A percentile compares a stretch with the other conserved stretches of the same genome.
phyloP scores from a whole-genome alignment of 2,329 filamentous ascomycete species.

The Cladophialophora immunda region DNA sequence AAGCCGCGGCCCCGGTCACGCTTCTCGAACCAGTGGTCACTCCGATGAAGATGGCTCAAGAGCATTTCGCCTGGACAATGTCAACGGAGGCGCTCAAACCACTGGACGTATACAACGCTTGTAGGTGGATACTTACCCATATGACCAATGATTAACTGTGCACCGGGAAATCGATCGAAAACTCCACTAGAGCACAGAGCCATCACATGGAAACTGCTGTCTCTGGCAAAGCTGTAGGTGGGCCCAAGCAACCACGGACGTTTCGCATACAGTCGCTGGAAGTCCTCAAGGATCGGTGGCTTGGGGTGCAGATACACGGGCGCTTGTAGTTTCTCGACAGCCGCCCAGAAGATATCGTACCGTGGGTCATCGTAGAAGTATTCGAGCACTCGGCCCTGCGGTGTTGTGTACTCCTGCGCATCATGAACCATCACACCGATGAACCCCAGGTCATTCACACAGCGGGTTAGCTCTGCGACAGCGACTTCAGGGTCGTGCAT shows the following conservation, averaged over 20 bases:
- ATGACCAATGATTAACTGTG: too few species aligned
- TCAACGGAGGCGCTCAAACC: too few species aligned
- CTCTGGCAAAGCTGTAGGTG: slow-evolving; percentile 37
- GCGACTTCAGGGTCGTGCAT: slow-evolving; percentile 52
- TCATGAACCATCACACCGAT: slow-evolving; percentile 30
- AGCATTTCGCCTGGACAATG: too few species aligned
- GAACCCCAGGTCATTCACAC: slow-evolving; percentile 52
- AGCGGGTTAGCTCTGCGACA: slow-evolving; percentile 51
- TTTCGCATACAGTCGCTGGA: slow-evolving; percentile 26
- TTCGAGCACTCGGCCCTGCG: slow-evolving; percentile 5
- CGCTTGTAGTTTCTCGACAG: slow-evolving; percentile 27
- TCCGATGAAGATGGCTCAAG: too few species aligned
- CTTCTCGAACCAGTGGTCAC: slow-evolving; percentile 40
- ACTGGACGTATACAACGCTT: too few species aligned
- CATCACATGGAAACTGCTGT: slow-evolving; percentile 29
- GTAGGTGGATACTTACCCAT: too few species aligned
- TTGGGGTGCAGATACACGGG: slow-evolving; percentile 40
- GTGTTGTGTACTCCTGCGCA: slow-evolving; percentile 16
- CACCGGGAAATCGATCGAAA: too few species aligned
- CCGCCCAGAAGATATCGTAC: slow-evolving; percentile 58
- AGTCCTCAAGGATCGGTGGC: slow-evolving; percentile 12
- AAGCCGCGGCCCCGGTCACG: slow-evolving; percentile 31
- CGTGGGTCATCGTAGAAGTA: slow-evolving; percentile 63
- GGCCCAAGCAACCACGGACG: slow-evolving; percentile 38
- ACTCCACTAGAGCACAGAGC: too few species aligned